Conservation (phyloP, 2,329 filamentous ascomycete species). For the Pseudocercospora ulei region DNA sequence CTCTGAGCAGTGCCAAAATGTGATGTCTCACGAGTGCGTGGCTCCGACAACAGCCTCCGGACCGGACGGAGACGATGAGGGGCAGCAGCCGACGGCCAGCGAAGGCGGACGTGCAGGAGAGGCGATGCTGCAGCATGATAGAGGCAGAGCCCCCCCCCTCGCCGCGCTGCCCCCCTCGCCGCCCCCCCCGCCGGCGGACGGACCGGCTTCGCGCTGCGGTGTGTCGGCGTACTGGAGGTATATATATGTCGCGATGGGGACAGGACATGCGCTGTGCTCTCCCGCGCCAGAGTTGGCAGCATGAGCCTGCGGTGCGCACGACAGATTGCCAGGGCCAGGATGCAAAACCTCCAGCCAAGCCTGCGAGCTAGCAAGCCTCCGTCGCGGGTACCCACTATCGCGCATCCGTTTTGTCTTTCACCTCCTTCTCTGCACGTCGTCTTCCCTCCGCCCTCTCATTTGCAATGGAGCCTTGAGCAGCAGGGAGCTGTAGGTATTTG, state of each 20-base stretch:
- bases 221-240: too few relatives aligned
- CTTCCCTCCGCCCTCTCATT: constrained; percentile 12
- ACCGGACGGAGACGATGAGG: background rate
- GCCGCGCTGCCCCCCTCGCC: constrained; percentile 4
- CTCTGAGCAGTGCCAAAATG: constrained; percentile 8
- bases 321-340: constrained; percentile 9
- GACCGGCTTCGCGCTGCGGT: constrained; percentile 6
- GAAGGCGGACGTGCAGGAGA: constrained; percentile 13
- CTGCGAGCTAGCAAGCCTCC: background rate
- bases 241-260: too few relatives aligned
- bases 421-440: constrained; percentile 11
- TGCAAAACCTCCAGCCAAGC: background rate
- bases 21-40: constrained; percentile 7
- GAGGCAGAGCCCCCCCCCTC: too few relatives aligned
- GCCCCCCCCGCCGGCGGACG: constrained; percentile 5
- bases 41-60: constrained; percentile 1
- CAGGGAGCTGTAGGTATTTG: constrained; percentile 20
- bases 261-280: constrained; percentile 5
- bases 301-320: constrained; percentile 10
- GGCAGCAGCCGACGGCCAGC: too few relatives aligned
- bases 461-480: constrained; percentile 24
- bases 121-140: background rate
- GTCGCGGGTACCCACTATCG: constrained; percentile 1
- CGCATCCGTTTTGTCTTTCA: constrained; percentile 7
- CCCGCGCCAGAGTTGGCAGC: constrained; percentile 3